Evolutionary conservation across 352 stramenopile species (phyloP), one percentile per base, ranked within the genome.

Genomic region (Nothophytophthora sp.): DNA sequence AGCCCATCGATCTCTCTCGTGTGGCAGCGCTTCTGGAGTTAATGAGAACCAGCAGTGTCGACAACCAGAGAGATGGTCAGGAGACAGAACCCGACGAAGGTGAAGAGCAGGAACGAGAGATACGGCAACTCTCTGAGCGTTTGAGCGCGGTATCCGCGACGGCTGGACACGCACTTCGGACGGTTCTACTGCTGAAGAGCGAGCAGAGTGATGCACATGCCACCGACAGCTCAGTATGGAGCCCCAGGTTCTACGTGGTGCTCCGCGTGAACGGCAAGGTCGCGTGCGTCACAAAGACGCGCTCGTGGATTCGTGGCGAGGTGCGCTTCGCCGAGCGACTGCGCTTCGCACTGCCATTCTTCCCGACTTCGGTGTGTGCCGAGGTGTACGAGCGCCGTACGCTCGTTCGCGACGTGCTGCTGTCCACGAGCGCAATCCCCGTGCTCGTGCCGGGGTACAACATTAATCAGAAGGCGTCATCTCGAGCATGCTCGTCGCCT

Each of bases 381-480:
- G 63, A 71, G 37, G 63, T 90, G 19, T 75, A 80, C 30, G 76
- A 90, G 46, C 55, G 54, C 11, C 61, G 75, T 37, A 47, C 37
- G 19, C 16, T 80, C 22, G 6, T 61, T 19, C 41, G 29, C n/a
- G 63, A 86, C 33, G 50, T 66, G 11, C 34, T 76, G 7, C 36
- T 90, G 4, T 88, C 80, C 5, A 82, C 68, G n/a, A 59, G 54
- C 24, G 43, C 73, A 15, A 62, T 89, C 13, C 66, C 79, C 10
- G 36, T 90, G 18, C 33, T 86, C 12, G 38, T 91, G 3, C 78
- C 81, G 3, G 81, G 78, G 3, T 55, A 73, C 16, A 55, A 61
- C 36, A 44, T 66, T 25, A 32, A 38, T 28, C 50, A 49, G 5
- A 30, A 12, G 23, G 50, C 39, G 38, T 29, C 41, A 8, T 44